Base-by-base conservation (phyloP, 495 filamentous ascomycete genomes). In the Xylaria castorea region DNA sequence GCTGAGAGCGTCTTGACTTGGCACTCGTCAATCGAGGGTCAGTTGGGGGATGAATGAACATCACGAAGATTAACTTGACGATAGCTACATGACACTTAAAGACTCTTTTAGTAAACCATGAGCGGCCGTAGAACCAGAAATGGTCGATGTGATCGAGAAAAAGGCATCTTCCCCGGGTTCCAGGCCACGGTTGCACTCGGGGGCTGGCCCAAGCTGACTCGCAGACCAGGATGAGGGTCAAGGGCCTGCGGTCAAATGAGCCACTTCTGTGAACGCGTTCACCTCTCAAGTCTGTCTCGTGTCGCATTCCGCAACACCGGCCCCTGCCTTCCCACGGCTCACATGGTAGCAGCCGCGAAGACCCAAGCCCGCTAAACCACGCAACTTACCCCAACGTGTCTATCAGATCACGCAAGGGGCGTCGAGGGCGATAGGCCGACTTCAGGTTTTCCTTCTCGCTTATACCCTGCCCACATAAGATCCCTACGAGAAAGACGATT, bases 291-390 rank as follows among this genome's bases (percentile, higher is more conserved):
- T 34, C 66, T 69, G 67, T 57, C 51, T 48, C 67, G 34, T 48
- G 67, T 61, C 36, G 67, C 53, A 58, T 70, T 70, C 55, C 42
- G 68, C 42, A 36, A 62, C 55, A 11, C 68, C 68, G 42, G 57
- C 68, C 55, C 55, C 55, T 70, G 30, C 57, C 2, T 55, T 40
- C 34, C 66, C 27, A 68, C 50, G 50, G 66, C 50, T 68, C 66
- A 58, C 51, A 34, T 46, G 38, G 66, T 44, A 60, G 40, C 55
- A 50, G 38, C 66, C 38, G 38, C 38, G 16, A 46, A 40, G 36
- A 69, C 55, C 53, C n/a, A 60, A 46, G 53, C 22, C 38, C 25
- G 18, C 32, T 8, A 42, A 58, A 46, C 66, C 25, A 57, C 50
- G 50, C 50, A 68, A 57, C 34, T 6, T 20, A 14, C 30, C 46